Base-by-base conservation (phyloP, 768 basidiomycete species). In the Mrakia blollopis region DNA sequence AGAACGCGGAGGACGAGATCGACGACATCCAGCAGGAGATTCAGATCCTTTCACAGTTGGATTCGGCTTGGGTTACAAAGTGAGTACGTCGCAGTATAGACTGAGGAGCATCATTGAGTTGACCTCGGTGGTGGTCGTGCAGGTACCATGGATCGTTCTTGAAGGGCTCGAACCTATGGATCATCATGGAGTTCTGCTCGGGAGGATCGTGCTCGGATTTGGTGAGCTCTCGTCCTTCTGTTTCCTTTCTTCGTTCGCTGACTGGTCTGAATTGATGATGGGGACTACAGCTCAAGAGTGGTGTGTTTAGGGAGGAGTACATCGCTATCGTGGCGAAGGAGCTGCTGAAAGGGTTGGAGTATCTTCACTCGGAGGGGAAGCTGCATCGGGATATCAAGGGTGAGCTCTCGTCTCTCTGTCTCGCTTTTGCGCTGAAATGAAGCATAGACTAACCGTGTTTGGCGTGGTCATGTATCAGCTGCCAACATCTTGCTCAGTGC, bases 361-460 rank as follows among this genome's bases (percentile, higher is more conserved):
- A 99, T 83, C 88, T 99, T 70, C 97, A 99, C 81, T 89, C 88
- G 14, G 95, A 98, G 83, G 94, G 94, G 28, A 99, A 98, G 83
- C 88, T 99, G 72, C 97, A 99, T 83, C 89, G 97, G n/a, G 97
- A 99, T 84, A 98, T 99, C 82, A 99, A 99, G 88, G 95, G 95
- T 92, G 78, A 76, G 85, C 80, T 62, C 11, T 16, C 47, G 50
- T 32, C n/a, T 61, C 35, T 72, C 30, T 47, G 25, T 68, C 21
- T 62, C 4, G 37, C 52, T 57, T 6, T 9, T 28, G 23, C 6
- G 0, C 18, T 32, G 16, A 3, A 32, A 16, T 11, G 23, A 61
- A 5, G n/a, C n/a, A 28, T 3, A 18, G 21, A 7, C 47, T 50
- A 18, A 50, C 25, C 7, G n/a, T n/a, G 0, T 0, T 10, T 28